Evolutionary conservation across 306 rosid genomes (phyloP).

Genomic region (Astragalus membranaceus): DNA sequence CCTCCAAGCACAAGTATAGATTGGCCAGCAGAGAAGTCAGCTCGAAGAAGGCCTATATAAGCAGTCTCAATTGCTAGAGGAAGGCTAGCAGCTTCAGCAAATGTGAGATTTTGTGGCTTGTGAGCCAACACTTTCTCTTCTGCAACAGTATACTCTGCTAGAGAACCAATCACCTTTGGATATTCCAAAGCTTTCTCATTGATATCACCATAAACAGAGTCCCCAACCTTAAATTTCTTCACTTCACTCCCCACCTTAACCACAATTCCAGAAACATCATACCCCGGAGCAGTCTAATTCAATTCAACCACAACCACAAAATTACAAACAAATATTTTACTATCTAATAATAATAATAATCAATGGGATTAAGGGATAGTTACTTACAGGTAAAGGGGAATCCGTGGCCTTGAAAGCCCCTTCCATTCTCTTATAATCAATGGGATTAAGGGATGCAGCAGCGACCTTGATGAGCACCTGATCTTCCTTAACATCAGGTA

Average conservation of each 20-base stretch:
- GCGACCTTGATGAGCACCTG: background rate
- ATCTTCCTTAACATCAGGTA: background rate
- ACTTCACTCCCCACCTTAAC: background rate
- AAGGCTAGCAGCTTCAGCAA: conserved; percentile 6
- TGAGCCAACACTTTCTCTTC: background rate
- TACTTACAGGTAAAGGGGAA: conserved; percentile 9
- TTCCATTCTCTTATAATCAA: conserved; percentile 7
- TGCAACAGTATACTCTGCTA: background rate
- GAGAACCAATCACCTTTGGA: background rate
- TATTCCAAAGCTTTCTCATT: background rate
- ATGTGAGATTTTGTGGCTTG: background rate
- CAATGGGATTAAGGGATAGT: too few species aligned
- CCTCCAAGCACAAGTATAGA: conserved; percentile 9
- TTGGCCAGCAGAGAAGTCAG: background rate
- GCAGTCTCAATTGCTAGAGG: conserved; percentile 7
- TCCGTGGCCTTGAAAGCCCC: background rate
- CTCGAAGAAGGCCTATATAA: background rate
- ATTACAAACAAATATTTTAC: background rate
- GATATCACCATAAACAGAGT: conserved; percentile 2
- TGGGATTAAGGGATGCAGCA: conserved; percentile 9
- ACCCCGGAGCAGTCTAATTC: conserved; percentile 7
- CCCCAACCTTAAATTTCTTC: background rate
- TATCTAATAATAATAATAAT: too few species aligned
- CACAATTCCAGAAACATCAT: conserved; percentile 8
- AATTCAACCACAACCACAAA: background rate